Evolutionary conservation across 2,329 filamentous ascomycete genomes (phyloP), one percentile per base, ranked within the genome.

Genomic region (Knoxdaviesia capensis): DNA sequence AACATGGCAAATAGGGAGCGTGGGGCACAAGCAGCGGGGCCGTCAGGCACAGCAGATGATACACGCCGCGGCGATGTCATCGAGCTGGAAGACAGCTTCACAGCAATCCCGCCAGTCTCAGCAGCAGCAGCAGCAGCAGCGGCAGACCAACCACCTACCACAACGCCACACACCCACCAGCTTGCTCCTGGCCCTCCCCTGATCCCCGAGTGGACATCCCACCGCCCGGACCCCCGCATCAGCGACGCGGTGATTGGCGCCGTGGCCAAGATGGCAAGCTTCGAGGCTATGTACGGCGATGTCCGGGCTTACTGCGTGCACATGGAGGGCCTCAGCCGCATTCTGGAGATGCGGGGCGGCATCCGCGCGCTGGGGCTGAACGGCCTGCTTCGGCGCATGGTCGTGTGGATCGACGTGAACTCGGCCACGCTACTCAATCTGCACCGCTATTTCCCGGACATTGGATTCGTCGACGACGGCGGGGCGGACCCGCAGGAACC

Each of bases 231-330:
- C 20, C 20, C 20, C 20, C 20, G 20, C 20, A 20, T 58, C 6
- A 59, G 52, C 45, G 64, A 68, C 47, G 58, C 58, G 9, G 46
- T 67, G 32, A 58, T 69, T 41, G 62, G 60, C 6, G 64, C 66
- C 3, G 63, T 67, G 4, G 63, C 62, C 33, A 64, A 66, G 46
- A 65, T 70, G 64, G 66, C 65, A 7, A 62, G 60, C 45, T 69
- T 65, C 49, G 66, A 70, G 48, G 64, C 64, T n/a, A 61, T 68
- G 46, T 66, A 62, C 47, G 65, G 65, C 28, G 56, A 58, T 20
- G 48, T 56, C 20, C 50, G 54, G 4, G 55, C 57, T 9, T 69
- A 63, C 45, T 52, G 57, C 41, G 58, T 60, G 4, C 66, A 70
- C 53, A 69, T 69, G 65, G 52, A 53, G 1, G 65, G 60, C 4